phyloP scores from a whole-genome alignment of 768 basidiomycete species.

The Dacryopinax primogenitus region DNA sequence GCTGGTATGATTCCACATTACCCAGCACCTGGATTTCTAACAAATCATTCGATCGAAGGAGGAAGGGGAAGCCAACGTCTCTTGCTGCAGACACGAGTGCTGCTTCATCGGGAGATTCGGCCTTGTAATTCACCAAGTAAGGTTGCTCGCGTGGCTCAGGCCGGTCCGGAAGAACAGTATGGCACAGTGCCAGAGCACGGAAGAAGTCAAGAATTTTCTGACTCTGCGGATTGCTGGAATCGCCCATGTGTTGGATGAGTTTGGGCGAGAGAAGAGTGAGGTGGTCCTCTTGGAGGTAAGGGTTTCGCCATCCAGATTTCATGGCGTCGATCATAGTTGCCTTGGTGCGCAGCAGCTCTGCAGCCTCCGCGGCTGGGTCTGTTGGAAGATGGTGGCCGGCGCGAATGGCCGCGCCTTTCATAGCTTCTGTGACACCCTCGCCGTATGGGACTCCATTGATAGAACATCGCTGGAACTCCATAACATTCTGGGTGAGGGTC shows the following conservation, averaged over 20 bases:
- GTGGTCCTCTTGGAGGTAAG: conserved; percentile 65
- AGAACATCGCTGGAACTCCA: conserved; percentile 97
- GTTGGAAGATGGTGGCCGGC: conserved; percentile 55
- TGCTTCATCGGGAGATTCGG: conserved; percentile 91
- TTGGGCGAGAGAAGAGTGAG: conserved; percentile 80
- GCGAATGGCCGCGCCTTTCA: conserved; percentile 77
- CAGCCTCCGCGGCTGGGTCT: conserved; percentile 58
- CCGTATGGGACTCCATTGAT: conserved; percentile 75
- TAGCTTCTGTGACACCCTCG: conserved; percentile 90
- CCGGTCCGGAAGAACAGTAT: conserved; percentile 74
- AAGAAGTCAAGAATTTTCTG: conserved; percentile 70
- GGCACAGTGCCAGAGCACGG: conserved; percentile 88
- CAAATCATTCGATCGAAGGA: conserved; percentile 55
- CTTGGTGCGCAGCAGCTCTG: conserved; percentile 52
- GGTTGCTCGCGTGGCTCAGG: conserved; percentile 51
- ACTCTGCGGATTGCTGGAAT: conserved; percentile 48
- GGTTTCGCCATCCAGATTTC: conserved; percentile 74
- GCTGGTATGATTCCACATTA: conserved; percentile 64
- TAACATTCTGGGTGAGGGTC: conserved; percentile 93
- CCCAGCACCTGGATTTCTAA: conserved; percentile 90
- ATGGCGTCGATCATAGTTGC: conserved; percentile 62
- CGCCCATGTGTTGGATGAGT: conserved; percentile 62
- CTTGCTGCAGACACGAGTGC: conserved; percentile 85
- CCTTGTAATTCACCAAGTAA: conserved; percentile 71
- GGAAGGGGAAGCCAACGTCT: conserved; percentile 86